Evolutionary conservation across 495 filamentous ascomycete genomes (phyloP).

Genomic region (Penicillium samsonianum): DNA sequence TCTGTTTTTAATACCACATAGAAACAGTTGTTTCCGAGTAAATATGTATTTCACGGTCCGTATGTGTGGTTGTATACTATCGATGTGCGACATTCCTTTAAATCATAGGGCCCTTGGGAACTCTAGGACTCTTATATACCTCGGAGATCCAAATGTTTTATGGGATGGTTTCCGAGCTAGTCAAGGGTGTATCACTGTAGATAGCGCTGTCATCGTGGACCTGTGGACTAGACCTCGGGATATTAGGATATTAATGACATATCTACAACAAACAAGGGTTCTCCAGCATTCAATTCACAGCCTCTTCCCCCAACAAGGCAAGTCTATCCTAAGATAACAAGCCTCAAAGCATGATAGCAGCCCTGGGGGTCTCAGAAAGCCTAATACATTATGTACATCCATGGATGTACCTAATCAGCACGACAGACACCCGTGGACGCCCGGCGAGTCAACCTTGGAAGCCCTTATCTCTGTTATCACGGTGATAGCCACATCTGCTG

Average conservation of each 20-base stretch:
- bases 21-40: conserved; percentile 28
- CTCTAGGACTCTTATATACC: neutral
- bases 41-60: neutral
- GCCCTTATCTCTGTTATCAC: conserved; percentile 9
- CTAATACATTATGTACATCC: neutral
- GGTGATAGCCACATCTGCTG: neutral
- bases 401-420: neutral
- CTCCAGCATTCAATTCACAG: neutral
- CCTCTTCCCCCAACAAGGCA: neutral
- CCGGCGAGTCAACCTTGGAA: neutral
- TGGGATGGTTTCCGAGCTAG: neutral
- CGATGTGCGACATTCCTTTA: neutral
- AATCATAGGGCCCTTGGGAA: neutral
- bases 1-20: conserved; percentile 44
- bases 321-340: conserved; percentile 7
- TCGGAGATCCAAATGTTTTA: neutral
- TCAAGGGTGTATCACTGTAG: neutral
- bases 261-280: neutral
- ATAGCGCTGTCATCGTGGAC: neutral
- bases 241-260: neutral
- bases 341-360: neutral
- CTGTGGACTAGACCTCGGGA: no score
- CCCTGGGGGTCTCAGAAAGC: neutral
- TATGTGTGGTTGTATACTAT: neutral
- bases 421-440: neutral